Base-by-base conservation (phyloP, 2,329 filamentous ascomycete genomes). In the Fusarium sp. region DNA sequence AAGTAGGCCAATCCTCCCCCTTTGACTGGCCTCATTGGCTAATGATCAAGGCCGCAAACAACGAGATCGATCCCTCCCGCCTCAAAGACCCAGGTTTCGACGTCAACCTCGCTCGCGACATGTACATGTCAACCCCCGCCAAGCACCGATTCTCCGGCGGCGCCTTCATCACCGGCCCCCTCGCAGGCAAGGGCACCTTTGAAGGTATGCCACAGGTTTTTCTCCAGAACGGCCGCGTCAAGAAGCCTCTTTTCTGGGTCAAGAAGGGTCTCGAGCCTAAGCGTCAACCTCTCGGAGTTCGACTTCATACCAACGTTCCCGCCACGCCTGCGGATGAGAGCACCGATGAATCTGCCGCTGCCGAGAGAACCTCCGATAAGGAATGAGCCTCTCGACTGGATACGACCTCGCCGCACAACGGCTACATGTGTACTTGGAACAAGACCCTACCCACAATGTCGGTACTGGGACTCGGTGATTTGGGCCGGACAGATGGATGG, bases 101-200 rank as follows among this genome's bases (percentile, higher is more conserved):
- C 12, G 13, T 68, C 16, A 27, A 37, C 16, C 51, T 46, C 34
- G 67, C 60, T 0, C 51, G 53, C 27, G 39, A 71, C 12, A 61
- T 70, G 54, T 70, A 47, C 46, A 37, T 51, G 8, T 70, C 67
- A 0, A 52, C 62, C 1, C 67, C 67, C 3, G 67, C 67, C 7
- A 57, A 46, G 30, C 28, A 36, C 8, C 67, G 67, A 1, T 36
- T 48, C 6, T 16, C 27, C 0, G 67, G 67, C 4, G 67, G 67
- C 2, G 18, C 36, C 0, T 70, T 70, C 9, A 12, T 30, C 3
- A 31, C 46, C 1, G 67, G 67, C 0, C 67, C 67, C 2, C 55
- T 70, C 2, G 51, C 54, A 7, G 64, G 40, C 12, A 40, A 68
- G 2, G 63, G 67, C 4, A 31, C 37, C 8, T n/a, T 55, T 11